A percentile compares a stretch with the other conserved stretches of the same genome.
These are phyloP conservation scores for Podospora sp. DNA, from an alignment of 495 filamentous ascomycete species.

Conservation along the genomic window DNA sequence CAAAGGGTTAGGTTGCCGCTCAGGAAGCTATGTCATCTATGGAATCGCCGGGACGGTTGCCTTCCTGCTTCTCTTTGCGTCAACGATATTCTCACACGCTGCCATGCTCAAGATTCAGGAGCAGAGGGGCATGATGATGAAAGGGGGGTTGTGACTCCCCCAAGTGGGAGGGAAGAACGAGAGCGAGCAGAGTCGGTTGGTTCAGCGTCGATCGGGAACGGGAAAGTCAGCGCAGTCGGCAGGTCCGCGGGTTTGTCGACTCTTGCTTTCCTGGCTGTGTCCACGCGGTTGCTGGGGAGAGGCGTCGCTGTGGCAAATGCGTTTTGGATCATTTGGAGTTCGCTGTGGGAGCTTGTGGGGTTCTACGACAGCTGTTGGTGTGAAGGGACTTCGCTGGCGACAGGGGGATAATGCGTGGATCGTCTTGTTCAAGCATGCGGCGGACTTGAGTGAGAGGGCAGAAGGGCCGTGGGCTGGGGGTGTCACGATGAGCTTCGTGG, in stretches of 20 bases:
- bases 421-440: background rate
- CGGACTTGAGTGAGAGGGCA: conserved; percentile 1
- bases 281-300: background rate
- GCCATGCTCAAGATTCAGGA: background rate
- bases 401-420: background rate
- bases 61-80: background rate
- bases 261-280: background rate
- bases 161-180: no score
- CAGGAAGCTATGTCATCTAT: conserved; percentile 17
- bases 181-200: no score
- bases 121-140: no score
- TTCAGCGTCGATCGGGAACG: no score
- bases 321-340: background rate
- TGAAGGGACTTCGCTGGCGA: background rate
- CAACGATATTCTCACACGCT: background rate
- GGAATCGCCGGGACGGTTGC: conserved; percentile 24
- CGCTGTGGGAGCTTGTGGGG: background rate
- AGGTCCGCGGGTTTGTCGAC: background rate
- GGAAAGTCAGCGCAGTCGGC: no score
- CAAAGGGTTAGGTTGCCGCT: conserved; percentile 12
- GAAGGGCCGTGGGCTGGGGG: background rate
- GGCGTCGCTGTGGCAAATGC: background rate
- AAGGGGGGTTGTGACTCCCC: no score
- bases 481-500: conserved; percentile 6
- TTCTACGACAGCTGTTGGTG: background rate